These are phyloP conservation scores for Umbelopsis sp. DNA, from an alignment of 371 early-diverging fungal genomes.

Conservation along the genomic window DNA sequence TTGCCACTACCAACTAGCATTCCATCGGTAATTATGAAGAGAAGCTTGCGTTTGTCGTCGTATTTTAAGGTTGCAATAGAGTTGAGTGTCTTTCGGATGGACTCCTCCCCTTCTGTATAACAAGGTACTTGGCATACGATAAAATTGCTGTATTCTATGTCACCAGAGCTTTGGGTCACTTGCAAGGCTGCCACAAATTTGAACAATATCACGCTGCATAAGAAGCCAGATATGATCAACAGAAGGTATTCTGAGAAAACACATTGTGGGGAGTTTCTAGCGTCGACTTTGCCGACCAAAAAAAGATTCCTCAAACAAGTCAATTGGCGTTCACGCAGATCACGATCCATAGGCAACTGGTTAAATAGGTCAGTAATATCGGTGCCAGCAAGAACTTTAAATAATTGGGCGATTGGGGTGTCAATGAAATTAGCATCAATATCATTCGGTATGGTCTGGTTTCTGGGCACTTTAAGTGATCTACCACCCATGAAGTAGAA, in stretches of 20 bases:
- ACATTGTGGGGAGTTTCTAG: constrained; percentile 81
- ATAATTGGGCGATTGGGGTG: constrained; percentile 60
- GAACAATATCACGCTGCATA: constrained; percentile 87
- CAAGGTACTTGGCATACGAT: constrained; percentile 91
- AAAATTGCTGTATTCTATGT: constrained; percentile 91
- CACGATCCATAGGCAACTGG: constrained; percentile 34
- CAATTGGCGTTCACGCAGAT: constrained; percentile 37
- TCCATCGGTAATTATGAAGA: constrained; percentile 90
- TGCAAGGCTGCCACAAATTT: constrained; percentile 94
- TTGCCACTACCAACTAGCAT: constrained; percentile 97
- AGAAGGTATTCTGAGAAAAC: constrained; percentile 86
- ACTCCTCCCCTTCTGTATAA: constrained; percentile 98
- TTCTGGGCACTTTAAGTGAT: constrained; percentile 33
- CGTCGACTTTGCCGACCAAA: constrained; percentile 88
- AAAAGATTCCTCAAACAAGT: constrained; percentile 83
- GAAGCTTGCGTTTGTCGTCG: constrained; percentile 93
- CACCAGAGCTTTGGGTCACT: constrained; percentile 71
- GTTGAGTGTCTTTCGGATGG: constrained; percentile 90
- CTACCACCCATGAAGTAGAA: constrained; percentile 56
- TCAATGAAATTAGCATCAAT: constrained; percentile 55
- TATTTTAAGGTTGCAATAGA: constrained; percentile 90
- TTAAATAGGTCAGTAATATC: constrained; percentile 69
- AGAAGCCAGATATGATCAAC: constrained; percentile 74
- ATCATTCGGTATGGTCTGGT: constrained; percentile 52
- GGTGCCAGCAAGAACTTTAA: constrained; percentile 62